Conservation (phyloP, 805 yeast genomes). For the Cephaloascus fragrans region DNA sequence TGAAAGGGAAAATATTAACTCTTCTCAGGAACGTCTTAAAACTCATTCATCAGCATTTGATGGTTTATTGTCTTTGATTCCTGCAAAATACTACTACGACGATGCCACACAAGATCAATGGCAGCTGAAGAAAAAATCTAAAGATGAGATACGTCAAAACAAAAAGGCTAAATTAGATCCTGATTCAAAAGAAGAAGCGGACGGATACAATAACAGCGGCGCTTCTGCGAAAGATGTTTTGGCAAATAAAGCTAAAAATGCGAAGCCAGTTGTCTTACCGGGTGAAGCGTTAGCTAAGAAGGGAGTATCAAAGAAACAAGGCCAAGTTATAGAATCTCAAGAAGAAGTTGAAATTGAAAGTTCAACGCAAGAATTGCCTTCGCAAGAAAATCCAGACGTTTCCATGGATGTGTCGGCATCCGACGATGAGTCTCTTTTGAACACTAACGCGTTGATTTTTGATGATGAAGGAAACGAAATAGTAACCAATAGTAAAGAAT, state of each 20-base stretch:
- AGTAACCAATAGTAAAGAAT: constrained; percentile 11
- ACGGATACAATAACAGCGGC: constrained; percentile 27
- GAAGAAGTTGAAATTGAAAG: constrained; percentile 17
- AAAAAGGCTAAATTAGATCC: constrained; percentile 76
- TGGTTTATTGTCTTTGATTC: constrained; percentile 82
- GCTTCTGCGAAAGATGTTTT: constrained; percentile 53
- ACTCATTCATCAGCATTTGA: constrained; percentile 77
- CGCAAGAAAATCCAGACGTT: not conserved
- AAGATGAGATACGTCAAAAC: constrained; percentile 49
- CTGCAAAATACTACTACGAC: constrained; percentile 90
- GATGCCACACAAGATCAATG: constrained; percentile 86
- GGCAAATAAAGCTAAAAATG: constrained; percentile 43
- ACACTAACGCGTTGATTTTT: constrained; percentile 32
- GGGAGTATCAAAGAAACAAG: constrained; percentile 4
- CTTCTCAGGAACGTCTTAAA: constrained; percentile 57
- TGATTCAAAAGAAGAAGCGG: constrained; percentile 29
- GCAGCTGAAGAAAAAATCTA: constrained; percentile 73
- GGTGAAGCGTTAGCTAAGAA: constrained; percentile 2
- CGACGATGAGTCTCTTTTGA: constrained; percentile 5
- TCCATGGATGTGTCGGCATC: constrained; percentile 3
- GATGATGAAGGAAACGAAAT: constrained; percentile 65
- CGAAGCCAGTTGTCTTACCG: constrained; percentile 37
- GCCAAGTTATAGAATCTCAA: constrained; percentile 8
- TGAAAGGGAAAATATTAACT: not conserved
- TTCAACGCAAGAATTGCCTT: too few relatives aligned